Base-by-base conservation (phyloP, 2,329 filamentous ascomycete genomes). In the Aureobasidium sp. region DNA sequence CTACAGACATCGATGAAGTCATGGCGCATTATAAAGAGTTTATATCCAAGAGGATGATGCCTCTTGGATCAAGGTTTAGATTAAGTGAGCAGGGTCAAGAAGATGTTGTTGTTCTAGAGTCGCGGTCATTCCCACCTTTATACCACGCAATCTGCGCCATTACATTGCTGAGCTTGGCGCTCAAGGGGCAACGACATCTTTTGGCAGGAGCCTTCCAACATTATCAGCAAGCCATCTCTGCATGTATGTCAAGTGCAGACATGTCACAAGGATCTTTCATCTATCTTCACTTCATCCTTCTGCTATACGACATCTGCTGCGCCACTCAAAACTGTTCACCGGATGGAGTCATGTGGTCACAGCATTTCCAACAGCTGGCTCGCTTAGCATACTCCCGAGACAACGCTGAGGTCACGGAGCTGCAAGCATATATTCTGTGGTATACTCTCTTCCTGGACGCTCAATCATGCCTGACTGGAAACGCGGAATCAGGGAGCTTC, bases 61-160 rank as follows among this genome's bases (percentile, higher is more conserved):
- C 63, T 32, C n/a, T 63, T 1, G 62, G 53, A 2, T 29, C 44
- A 4, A 58, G 59, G 16, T 48, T 63, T 21, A 30, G n/a, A 21
- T 41, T 58, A 27, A 61, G 34, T 3, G 49, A 48, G 13, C 3
- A 7, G 13, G 37, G 47, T 29, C 10, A 29, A 11, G 42, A 48
- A 36, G 63, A 65, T 59, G 42, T 42, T 10, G 57, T 65, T 5
- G 54, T 63, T 16, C 14, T 16, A 7, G 70, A 82, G 67, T 79
- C 81, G 32, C 71, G 70, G 34, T 74, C 67, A 27, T 83, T 82
- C 65, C 76, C 75, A 67, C 81, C 81, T 36, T 75, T 84, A 61
- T 78, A 79, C 54, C 79, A 83, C 67, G 81, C 82, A 9, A 82
- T 85, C 64, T 81, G 82, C 74, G 81, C 82, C 7, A 71, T 84